These are phyloP conservation scores for Marsdenia floribunda DNA, from an alignment of 257 asterid genomes.

Conservation along the genomic window DNA sequence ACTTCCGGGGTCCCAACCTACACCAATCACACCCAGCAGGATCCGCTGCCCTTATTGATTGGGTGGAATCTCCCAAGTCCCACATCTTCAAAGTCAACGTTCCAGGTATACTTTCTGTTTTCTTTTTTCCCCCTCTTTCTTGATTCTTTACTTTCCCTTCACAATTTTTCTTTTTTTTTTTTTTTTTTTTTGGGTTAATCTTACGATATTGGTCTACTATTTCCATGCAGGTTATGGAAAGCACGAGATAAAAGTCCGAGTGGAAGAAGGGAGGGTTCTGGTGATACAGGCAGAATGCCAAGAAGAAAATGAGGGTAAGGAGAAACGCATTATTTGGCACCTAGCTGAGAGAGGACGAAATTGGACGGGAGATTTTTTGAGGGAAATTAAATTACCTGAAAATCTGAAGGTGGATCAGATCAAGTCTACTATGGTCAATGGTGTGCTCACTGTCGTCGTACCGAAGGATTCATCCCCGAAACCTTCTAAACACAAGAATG, in stretches of 20 bases:
- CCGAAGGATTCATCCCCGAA: constrained; percentile 67
- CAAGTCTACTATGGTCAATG: constrained; percentile 67
- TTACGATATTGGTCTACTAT: background rate
- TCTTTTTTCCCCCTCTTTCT: no score
- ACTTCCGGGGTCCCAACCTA: constrained; percentile 54
- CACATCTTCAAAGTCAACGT: constrained; percentile 79
- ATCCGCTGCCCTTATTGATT: constrained; percentile 53
- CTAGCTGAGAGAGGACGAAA: constrained; percentile 64
- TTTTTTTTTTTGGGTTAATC: no score
- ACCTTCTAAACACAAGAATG: constrained; percentile 51
- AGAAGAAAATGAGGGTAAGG: no score
- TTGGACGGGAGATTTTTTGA: constrained; percentile 48
- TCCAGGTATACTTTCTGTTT: no score
- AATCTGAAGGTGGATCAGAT: constrained; percentile 72
- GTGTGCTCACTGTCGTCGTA: constrained; percentile 69
- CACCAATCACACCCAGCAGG: constrained; percentile 35
- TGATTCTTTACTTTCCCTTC: no score
- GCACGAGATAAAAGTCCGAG: no score
- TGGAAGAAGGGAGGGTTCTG: no score
- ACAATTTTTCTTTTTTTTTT: no score
- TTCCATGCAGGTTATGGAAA: constrained; percentile 59
- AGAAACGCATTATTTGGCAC: constrained; percentile 68
- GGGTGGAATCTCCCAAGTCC: constrained; percentile 60
- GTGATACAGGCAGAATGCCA: constrained; percentile 38
- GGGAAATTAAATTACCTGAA: no score